phyloP scores from a whole-genome alignment of 805 yeast species.

The Ascoidea asiatica region DNA sequence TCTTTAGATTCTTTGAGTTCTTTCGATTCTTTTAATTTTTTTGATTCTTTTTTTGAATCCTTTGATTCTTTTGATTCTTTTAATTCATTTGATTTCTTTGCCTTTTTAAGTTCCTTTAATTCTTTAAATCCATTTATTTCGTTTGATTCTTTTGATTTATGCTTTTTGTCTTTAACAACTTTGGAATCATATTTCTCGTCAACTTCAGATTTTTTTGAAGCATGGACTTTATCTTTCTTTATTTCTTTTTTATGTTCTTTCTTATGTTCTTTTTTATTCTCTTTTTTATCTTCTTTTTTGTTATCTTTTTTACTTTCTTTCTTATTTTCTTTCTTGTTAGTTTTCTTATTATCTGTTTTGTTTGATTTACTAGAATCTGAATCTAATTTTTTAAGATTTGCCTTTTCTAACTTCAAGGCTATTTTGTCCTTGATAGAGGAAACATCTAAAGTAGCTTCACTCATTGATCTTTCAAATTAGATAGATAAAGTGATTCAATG shows the following conservation, averaged over 20 bases:
- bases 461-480: no score
- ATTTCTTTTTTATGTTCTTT: slow-evolving; percentile 17
- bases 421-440: slow-evolving; percentile 55
- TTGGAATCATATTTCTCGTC: slow-evolving; percentile 15
- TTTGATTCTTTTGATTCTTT: slow-evolving; percentile 13
- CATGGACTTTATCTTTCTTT: slow-evolving; percentile 32
- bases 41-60: slow-evolving; percentile 2
- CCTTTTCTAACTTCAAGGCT: slow-evolving; percentile 31
- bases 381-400: slow-evolving; percentile 10
- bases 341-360: slow-evolving; percentile 14
- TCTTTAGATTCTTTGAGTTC: slow-evolving; percentile 9
- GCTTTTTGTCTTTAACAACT: no score
- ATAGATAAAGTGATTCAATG: no score
- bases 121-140: no score
- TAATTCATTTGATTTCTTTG: no score
- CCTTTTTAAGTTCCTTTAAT: no score
- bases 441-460: slow-evolving; percentile 21
- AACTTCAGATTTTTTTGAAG: slow-evolving; percentile 25
- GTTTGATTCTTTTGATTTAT: no score
- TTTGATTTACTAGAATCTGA: slow-evolving; percentile 13
- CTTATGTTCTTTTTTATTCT: slow-evolving; percentile 7
- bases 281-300: slow-evolving; percentile 10
- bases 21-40: slow-evolving; percentile 1
- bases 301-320: slow-evolving; percentile 7
- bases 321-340: slow-evolving; percentile 11